phyloP scores from a whole-genome alignment of 306 rosid genomes.

The Datisca glomerata region DNA sequence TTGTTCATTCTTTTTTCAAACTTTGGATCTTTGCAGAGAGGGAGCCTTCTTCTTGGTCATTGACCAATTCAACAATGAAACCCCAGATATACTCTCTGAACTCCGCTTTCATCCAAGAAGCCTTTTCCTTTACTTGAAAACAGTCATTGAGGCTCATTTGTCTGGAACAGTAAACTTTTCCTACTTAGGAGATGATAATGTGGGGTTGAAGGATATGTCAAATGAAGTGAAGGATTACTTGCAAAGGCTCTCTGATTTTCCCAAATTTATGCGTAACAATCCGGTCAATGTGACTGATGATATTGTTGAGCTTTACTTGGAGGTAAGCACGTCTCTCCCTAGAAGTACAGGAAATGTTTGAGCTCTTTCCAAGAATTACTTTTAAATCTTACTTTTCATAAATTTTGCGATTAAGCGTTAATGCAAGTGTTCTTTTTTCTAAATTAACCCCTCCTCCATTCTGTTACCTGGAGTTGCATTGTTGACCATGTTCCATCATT shows the following conservation, averaged over 20 bases:
- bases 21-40: constrained; percentile 42
- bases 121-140: constrained; percentile 82
- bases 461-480: too few relatives aligned
- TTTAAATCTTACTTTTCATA: too few relatives aligned
- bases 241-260: constrained; percentile 61
- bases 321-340: too few relatives aligned
- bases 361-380: too few relatives aligned
- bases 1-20: constrained; percentile 5
- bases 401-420: too few relatives aligned
- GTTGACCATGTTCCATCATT: too few relatives aligned
- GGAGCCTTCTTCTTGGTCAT: constrained; percentile 63
- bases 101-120: constrained; percentile 69
- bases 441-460: too few relatives aligned
- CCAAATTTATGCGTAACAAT: constrained; percentile 64
- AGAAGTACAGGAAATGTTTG: too few relatives aligned
- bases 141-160: constrained; percentile 75
- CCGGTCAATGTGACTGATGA: constrained; percentile 74
- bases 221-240: constrained; percentile 52
- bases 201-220: constrained; percentile 34
- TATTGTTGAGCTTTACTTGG: constrained; percentile 84
- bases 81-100: constrained; percentile 46
- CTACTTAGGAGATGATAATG: constrained; percentile 31
- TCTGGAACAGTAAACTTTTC: constrained; percentile 68
- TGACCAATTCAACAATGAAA: constrained; percentile 54
- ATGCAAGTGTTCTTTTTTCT: too few relatives aligned